Evolutionary conservation across 2,329 filamentous ascomycete genomes (phyloP), one percentile per base, ranked within the genome.

Genomic region (Colletotrichum australisinense): DNA sequence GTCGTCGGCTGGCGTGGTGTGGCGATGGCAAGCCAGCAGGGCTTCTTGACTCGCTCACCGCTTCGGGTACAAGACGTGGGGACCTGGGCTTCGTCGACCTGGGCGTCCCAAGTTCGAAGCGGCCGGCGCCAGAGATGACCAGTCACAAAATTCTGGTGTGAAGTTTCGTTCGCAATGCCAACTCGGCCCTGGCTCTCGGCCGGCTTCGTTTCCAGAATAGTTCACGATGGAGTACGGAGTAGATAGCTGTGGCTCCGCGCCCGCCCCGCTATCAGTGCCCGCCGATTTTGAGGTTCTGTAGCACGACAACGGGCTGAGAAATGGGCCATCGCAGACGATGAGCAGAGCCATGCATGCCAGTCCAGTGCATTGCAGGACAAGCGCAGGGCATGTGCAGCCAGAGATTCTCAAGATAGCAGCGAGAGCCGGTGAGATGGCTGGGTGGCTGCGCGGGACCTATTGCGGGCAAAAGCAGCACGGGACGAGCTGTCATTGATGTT

Each of bases 11-110:
- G 63, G 69, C 58, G 32, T 52, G 14, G 32, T 67, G 49, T 67
- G 63, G 28, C 69, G 46, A 63, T 32, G 24, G 38, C 58, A 60
- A 24, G 60, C 19, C 46, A n/a, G 38, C 58, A 60, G 16, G 60
- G 12, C 67, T 69, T 32, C 66, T 70, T 74, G 73, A 75, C 67
- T 75, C 73, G 73, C 71, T 75, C 73, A 75, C 73, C 73, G 73
- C 73, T 67, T 74, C 71, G 35, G 59, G 66, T 42, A 26, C 24
- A n/a, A 64, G 59, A 63, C 38, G 65, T 59, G 58, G 58, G 52
- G 49, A 64, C 53, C 26, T 26, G 42, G 56, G 42, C 42, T 60
- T 30, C 38, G 9, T n/a, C 38, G 28, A 59, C 52, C 49, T 42
- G 32, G 35, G 46, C 56, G 46, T 35, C 63, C 49, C 64, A 53